Percentiles rank a stretch among this genome's conserved stretches.
Evolutionary conservation across 805 yeast species (phyloP).

Genomic region (Starmerella sp.): DNA sequence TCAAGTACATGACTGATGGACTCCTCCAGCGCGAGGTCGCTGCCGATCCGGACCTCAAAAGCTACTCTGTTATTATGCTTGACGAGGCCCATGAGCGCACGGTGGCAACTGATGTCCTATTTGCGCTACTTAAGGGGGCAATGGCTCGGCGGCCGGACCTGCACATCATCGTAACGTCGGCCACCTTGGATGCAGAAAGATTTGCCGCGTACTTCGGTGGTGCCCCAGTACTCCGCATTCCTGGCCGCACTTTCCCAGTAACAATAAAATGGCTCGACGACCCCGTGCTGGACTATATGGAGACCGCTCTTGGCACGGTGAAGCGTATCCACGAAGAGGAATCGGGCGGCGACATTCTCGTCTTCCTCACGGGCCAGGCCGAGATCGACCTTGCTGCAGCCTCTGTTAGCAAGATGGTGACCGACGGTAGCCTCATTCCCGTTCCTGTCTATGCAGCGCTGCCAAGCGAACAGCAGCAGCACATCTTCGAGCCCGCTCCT

Average conservation of each 20-base stretch:
- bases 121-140: conserved; percentile 71
- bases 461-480: conserved; percentile 71
- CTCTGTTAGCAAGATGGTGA: conserved; percentile 42
- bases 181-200: conserved; percentile 83
- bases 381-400: conserved; percentile 85
- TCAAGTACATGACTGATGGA: conserved; percentile 95
- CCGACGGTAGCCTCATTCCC: conserved; percentile 48
- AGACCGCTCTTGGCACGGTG: conserved; percentile 79
- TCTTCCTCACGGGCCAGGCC: conserved; percentile 91
- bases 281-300: conserved; percentile 84
- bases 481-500: conserved; percentile 83
- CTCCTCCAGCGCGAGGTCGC: conserved; percentile 79
- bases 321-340: conserved; percentile 61
- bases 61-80: conserved; percentile 74
- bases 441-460: conserved; percentile 87
- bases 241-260: conserved; percentile 91
- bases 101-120: conserved; percentile 70
- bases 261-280: conserved; percentile 69
- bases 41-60: conserved; percentile 53
- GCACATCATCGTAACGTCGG: conserved; percentile 74
- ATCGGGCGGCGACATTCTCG: conserved; percentile 63
- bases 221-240: conserved; percentile 81
- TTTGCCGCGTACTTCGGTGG: conserved; percentile 70
- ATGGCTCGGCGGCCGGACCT: conserved; percentile 53
- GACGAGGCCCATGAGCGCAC: conserved; percentile 98